These are phyloP conservation scores for Kwoniella newhampshirensis DNA, from an alignment of 768 basidiomycete genomes.

Conservation along the genomic window DNA sequence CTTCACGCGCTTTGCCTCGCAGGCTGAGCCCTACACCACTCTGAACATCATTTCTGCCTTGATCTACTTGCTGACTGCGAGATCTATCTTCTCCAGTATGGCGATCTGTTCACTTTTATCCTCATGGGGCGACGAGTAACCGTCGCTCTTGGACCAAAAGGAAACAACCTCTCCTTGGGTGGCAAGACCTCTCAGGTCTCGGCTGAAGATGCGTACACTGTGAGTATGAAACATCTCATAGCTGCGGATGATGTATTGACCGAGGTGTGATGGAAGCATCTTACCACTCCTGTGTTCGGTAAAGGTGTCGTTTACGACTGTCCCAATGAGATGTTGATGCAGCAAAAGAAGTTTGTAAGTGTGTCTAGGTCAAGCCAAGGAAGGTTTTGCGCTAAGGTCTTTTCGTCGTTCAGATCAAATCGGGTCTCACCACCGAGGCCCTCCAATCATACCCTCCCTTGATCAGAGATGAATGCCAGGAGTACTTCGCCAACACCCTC, in stretches of 20 bases:
- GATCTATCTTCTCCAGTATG: no score
- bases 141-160: constrained; percentile 83
- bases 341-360: constrained; percentile 86
- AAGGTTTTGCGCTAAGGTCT: no score
- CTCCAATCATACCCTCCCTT: constrained; percentile 78
- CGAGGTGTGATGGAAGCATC: constrained; percentile 61
- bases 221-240: constrained; percentile 33
- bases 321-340: constrained; percentile 95
- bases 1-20: neutral
- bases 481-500: constrained; percentile 68
- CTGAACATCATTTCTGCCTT: no score
- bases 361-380: neutral
- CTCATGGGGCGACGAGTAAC: constrained; percentile 86
- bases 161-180: constrained; percentile 90
- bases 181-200: constrained; percentile 89
- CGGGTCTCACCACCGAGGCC: constrained; percentile 88
- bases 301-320: constrained; percentile 97
- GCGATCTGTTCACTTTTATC: constrained; percentile 94
- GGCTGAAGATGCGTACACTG: constrained; percentile 91
- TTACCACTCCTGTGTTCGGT: constrained; percentile 93
- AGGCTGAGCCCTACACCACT: neutral
- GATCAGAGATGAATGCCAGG: constrained; percentile 65
- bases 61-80: neutral
- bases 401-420: constrained; percentile 63
- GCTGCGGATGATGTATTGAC: no score